Evolutionary conservation across 345 rosid genomes (phyloP).

Genomic region (Balakata baccata): DNA sequence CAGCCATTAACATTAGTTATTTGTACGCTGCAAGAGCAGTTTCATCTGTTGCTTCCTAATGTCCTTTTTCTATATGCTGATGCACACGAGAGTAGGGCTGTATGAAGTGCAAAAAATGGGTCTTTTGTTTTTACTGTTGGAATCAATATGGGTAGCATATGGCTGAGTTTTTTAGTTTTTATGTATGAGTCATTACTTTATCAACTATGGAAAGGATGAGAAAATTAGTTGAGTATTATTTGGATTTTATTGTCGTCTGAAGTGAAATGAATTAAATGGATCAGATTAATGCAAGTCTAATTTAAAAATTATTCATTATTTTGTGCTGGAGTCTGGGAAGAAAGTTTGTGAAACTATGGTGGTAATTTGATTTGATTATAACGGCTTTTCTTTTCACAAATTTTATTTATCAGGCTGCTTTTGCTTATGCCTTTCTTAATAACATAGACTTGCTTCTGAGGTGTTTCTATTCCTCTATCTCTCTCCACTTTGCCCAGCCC

Average conservation of each 20-base stretch:
- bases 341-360: not conserved
- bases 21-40: not conserved
- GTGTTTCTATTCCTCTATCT: not conserved
- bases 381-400: not conserved
- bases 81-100: not conserved
- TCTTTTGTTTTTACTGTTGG: not conserved
- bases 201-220: not conserved
- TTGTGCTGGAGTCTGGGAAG: not conserved
- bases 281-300: not conserved
- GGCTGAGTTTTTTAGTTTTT: not conserved
- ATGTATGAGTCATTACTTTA: not conserved
- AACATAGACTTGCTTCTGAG: not conserved
- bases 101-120: too few relatives aligned
- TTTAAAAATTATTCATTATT: not conserved
- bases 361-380: not conserved
- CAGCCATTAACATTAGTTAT: not conserved
- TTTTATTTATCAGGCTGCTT: not conserved
- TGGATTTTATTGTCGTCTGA: not conserved
- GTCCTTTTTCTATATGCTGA: not conserved
- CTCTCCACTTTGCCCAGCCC: too few relatives aligned
- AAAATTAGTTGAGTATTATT: not conserved
- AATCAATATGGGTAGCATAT: not conserved
- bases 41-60: not conserved
- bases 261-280: not conserved
- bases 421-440: not conserved